Base-by-base conservation (phyloP, 768 basidiomycete species). In the Kwoniella europaea region DNA sequence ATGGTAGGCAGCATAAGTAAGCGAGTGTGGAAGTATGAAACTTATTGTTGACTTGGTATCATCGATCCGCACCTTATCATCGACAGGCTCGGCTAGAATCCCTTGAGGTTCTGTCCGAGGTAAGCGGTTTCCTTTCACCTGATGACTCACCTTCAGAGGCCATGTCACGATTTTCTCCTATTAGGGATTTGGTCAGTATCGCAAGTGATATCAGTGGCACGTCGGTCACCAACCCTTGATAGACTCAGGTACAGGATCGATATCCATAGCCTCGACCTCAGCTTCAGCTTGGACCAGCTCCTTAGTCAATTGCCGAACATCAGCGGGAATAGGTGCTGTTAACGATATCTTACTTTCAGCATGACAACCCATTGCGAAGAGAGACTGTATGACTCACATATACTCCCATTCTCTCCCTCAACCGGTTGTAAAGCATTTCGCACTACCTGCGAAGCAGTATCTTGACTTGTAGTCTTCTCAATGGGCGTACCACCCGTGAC, bases 261-360 rank as follows among this genome's bases (percentile, higher is more conserved):
- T 54, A 12, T 69, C 62, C 68, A 70, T 70, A 27, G 68, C 68
- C 52, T 70, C 68, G 3, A 63, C 68, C 20, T 70, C 63, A 16
- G 68, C 68, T 57, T 70, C 56, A 15, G 63, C 63, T 59, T 65
- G 42, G 6, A 70, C 63, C 54, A 70, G 46, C 29, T 70, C 68
- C 50, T 60, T 55, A 6, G 63, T 60, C 52, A 70, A 50, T 35
- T 70, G 55, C 10, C 50, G 63, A 0, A 70, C 68, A 35, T 70
- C 68, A 12, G 68, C 68, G 6, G 68, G 56, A 1, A 64, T 55
- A 10, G 68, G 41, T 43, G 68, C 68, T 69, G 46, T 55, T 10
- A 50, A 35, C 15, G 10, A 35, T 54, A 42, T 10, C 15, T 44
- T 27, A 27, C n/a, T 56, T 65, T 10, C 13, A 59, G 27, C 63